phyloP scores from a whole-genome alignment of 768 basidiomycete genomes.

The Phylloporus sp. region DNA sequence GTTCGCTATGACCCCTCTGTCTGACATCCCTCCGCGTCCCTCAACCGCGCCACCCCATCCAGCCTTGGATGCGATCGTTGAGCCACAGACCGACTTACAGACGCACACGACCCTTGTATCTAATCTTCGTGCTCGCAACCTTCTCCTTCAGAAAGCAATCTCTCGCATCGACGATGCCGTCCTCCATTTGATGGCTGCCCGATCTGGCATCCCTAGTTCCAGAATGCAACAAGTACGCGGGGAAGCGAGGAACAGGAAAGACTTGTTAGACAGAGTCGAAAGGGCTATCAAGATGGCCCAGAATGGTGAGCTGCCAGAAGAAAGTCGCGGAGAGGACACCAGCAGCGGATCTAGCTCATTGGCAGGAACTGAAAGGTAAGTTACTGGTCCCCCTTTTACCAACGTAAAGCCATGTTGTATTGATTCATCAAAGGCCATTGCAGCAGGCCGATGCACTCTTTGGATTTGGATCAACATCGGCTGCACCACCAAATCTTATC shows the following conservation, averaged over 20 bases:
- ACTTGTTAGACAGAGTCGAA: slow-evolving; percentile 28
- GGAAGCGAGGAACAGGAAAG: slow-evolving; percentile 30
- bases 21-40: slow-evolving; percentile 21
- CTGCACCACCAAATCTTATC: neutral
- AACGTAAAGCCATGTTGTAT: slow-evolving; percentile 6
- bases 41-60: slow-evolving; percentile 28
- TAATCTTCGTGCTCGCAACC: slow-evolving; percentile 28
- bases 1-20: slow-evolving; percentile 9
- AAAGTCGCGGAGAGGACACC: neutral
- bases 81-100: slow-evolving; percentile 10
- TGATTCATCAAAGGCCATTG: slow-evolving; percentile 7
- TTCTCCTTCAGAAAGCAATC: slow-evolving; percentile 31
- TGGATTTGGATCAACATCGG: slow-evolving; percentile 7
- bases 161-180: slow-evolving; percentile 31
- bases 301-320: slow-evolving; percentile 12
- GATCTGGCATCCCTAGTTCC: slow-evolving; percentile 30
- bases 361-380: slow-evolving; percentile 16
- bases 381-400: neutral
- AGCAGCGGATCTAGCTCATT: neutral
- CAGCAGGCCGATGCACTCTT: slow-evolving; percentile 1
- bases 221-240: slow-evolving; percentile 30
- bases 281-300: slow-evolving; percentile 29
- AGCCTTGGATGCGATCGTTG: slow-evolving; percentile 10
- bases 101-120: slow-evolving; percentile 22
- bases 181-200: slow-evolving; percentile 27